Conservation (phyloP, 805 yeast species). For the Maudiozyma turicensis region DNA sequence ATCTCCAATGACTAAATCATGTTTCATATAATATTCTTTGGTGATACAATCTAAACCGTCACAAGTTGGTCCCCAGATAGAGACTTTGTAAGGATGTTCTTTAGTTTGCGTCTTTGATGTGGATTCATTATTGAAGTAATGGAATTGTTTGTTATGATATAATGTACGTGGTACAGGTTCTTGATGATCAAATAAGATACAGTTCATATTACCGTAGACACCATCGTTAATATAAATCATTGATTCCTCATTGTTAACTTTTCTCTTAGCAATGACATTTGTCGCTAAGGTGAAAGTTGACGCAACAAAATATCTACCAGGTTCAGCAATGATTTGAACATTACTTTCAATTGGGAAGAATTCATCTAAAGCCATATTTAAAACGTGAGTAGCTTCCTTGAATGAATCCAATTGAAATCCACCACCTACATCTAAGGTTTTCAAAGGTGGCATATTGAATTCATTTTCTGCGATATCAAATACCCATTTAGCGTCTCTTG, state of each 20-base stretch:
- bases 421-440: constrained; percentile 81
- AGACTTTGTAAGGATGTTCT: constrained; percentile 33
- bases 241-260: constrained; percentile 32
- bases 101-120: constrained; percentile 7
- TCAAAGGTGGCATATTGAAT: constrained; percentile 38
- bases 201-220: constrained; percentile 89
- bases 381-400: constrained; percentile 44
- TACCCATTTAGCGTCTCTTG: constrained; percentile 55
- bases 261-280: constrained; percentile 77
- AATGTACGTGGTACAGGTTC: constrained; percentile 61
- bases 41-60: constrained; percentile 88
- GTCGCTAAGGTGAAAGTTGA: constrained; percentile 77
- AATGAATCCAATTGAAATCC: constrained; percentile 70
- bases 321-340: constrained; percentile 72
- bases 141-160: constrained; percentile 41
- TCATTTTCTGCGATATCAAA: constrained; percentile 47
- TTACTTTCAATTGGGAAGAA: constrained; percentile 44
- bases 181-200: constrained; percentile 89
- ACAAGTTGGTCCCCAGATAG: constrained; percentile 98
- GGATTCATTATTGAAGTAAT: constrained; percentile 30
- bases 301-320: constrained; percentile 86
- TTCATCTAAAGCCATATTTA: constrained; percentile 44
- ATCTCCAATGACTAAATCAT: constrained; percentile 70
- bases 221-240: constrained; percentile 93
- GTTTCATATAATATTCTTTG: constrained; percentile 40